These are phyloP conservation scores for Aspergillus costaricaensis DNA, from an alignment of 2,329 filamentous ascomycete species.

Conservation along the genomic window DNA sequence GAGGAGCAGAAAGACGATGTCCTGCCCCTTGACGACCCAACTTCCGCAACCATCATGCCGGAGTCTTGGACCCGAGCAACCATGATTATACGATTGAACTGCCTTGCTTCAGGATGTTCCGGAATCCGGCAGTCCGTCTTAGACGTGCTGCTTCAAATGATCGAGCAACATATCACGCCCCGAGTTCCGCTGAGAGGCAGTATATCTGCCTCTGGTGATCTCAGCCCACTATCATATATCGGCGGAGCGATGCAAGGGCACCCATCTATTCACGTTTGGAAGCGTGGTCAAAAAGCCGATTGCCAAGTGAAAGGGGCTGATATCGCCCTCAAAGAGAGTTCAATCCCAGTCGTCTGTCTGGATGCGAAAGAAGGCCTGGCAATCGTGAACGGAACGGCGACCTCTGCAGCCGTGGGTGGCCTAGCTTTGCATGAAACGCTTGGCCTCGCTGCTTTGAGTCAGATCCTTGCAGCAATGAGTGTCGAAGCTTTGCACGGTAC, in stretches of 20 bases:
- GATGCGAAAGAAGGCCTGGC: constrained; percentile 53
- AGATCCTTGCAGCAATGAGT: constrained; percentile 62
- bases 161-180: constrained; percentile 1
- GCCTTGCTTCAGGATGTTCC: not conserved
- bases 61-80: constrained; percentile 1
- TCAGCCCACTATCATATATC: constrained; percentile 7
- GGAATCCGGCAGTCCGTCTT: not conserved
- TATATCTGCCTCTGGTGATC: constrained; percentile 12
- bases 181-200: constrained; percentile 3
- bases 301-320: not conserved
- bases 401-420: constrained; percentile 45
- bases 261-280: constrained; percentile 3
- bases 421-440: constrained; percentile 56
- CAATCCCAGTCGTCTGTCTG: constrained; percentile 35
- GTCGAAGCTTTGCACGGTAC: constrained; percentile 60
- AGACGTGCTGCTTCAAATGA: not conserved
- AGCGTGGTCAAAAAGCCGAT: not conserved
- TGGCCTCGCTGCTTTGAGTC: constrained; percentile 54
- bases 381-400: constrained; percentile 53
- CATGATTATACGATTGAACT: constrained; percentile 1
- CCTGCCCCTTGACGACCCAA: not conserved
- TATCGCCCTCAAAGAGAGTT: constrained; percentile 31
- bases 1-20: not conserved
- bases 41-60: not conserved
- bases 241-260: constrained; percentile 8